Conservation (phyloP, 257 asterid genomes). For the Scutellaria minor region DNA sequence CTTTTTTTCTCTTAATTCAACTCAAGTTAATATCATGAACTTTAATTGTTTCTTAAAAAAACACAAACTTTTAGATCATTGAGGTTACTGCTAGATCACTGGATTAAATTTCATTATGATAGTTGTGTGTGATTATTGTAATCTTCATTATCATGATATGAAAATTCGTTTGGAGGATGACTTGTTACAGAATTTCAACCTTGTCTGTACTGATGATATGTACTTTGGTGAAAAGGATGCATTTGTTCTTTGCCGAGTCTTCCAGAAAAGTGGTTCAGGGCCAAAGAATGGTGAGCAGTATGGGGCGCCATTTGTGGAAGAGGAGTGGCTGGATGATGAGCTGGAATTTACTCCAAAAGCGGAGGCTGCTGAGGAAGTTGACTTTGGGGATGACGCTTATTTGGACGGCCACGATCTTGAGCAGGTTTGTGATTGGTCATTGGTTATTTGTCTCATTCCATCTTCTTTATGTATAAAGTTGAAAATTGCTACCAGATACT, state of each 20-base stretch:
- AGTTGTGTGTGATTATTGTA: background rate
- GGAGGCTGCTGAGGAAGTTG: slow-evolving; percentile 66
- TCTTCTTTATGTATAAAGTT: background rate
- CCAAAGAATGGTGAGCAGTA: slow-evolving; percentile 96
- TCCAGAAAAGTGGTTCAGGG: slow-evolving; percentile 98
- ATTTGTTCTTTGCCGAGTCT: slow-evolving; percentile 82
- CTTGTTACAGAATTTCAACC: background rate
- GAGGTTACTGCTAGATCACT: slow-evolving; percentile 5
- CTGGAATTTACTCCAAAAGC: slow-evolving; percentile 49
- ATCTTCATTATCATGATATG: background rate
- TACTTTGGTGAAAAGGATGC: slow-evolving; percentile 62
- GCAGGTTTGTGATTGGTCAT: slow-evolving; percentile 54
- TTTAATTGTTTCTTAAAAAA: no score
- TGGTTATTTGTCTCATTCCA: background rate
- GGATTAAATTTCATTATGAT: background rate
- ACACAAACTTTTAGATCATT: background rate
- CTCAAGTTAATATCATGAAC: background rate
- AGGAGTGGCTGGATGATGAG: slow-evolving; percentile 89
- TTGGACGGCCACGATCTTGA: slow-evolving; percentile 79
- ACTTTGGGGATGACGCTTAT: slow-evolving; percentile 55
- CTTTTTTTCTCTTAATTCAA: background rate
- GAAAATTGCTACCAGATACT: background rate
- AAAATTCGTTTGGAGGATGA: slow-evolving; percentile 16
- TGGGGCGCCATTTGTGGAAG: slow-evolving; percentile 90
- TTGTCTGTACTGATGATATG: slow-evolving; percentile 24